Conservation (phyloP, 2,329 filamentous ascomycete species). For the Coniella lustricola region DNA sequence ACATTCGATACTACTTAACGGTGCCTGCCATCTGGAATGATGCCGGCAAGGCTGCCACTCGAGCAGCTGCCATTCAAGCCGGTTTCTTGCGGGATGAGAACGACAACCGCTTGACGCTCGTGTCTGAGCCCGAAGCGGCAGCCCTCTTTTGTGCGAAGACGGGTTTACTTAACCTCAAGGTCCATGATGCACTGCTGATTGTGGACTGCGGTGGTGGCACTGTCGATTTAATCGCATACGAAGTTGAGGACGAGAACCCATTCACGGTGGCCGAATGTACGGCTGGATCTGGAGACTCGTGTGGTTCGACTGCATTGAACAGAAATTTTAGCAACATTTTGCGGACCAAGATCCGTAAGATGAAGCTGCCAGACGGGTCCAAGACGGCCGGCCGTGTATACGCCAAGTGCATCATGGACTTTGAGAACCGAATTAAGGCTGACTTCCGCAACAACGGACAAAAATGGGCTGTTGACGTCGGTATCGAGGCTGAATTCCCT, state of each 20-base stretch:
- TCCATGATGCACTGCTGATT: constrained; percentile 97
- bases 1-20: constrained; percentile 95
- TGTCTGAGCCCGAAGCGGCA: constrained; percentile 94
- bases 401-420: constrained; percentile 99
- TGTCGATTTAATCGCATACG: constrained; percentile 97
- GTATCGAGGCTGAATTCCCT: constrained; percentile 96
- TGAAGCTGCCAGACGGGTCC: constrained; percentile 95
- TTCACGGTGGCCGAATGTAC: constrained; percentile 98
- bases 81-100: constrained; percentile 96
- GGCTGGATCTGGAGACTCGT: constrained; percentile 93
- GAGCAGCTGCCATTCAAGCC: constrained; percentile 92
- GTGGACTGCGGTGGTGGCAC: constrained; percentile 98
- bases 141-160: constrained; percentile 98
- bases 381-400: constrained; percentile 98
- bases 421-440: constrained; percentile 98
- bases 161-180: constrained; percentile 88
- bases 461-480: constrained; percentile 98
- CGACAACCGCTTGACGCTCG: constrained; percentile 88
- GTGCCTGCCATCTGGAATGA: constrained; percentile 99
- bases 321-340: constrained; percentile 98
- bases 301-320: constrained; percentile 95
- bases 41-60: constrained; percentile 92
- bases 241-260: constrained; percentile 94
- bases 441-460: constrained; percentile 99
- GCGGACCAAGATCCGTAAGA: constrained; percentile 95